Evolutionary conservation across 2,329 filamentous ascomycete species (phyloP), one percentile per base, ranked within the genome.

Genomic region (Rhynchosporium agropyri): DNA sequence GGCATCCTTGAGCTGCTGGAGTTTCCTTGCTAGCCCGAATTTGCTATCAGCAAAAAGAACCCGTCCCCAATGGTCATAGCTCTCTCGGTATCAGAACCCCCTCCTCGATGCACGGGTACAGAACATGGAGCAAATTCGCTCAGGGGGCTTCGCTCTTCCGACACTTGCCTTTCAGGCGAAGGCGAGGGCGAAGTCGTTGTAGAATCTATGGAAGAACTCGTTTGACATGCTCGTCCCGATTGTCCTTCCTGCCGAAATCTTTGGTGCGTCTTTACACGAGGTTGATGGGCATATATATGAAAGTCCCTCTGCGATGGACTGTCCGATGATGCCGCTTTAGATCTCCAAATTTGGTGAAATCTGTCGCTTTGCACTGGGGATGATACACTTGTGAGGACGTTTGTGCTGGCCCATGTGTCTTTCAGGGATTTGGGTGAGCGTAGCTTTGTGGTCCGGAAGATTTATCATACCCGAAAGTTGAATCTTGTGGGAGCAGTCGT

Each of bases 381-480:
- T 31, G 29, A 31, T 28, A 36, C 65, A 67, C 33, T 59, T 65
- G 49, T 65, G 63, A 9, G 65, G 63, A 15, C 61, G 50, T 26
- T 54, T 31, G n/a, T 67, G 65, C 26, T 59, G 62, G 29, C 65
- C 53, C 61, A 64, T 65, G 13, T 67, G 63, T 40, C 58, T 65
- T 33, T 51, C 58, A 29, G 10, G 0, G 42, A 13, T 49, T 13
- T 13, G 7, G 48, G 43, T 26, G 54, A 28, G 20, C 33, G 13
- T 50, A n/a, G 5, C 26, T 40, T 59, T 33, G 4, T 7, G 9
- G 43, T 33, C 2, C 7, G 45, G 20, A 38, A 20, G 1, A 15
- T 8, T 59, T 13, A n/a, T 15, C 48, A n/a, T 60, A 65, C 62
- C 43, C 61, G 43, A 58, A 62, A n/a, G 58, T 38, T 1, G 65